A percentile compares a stretch with the other conserved stretches of the same genome.
phyloP scores from a whole-genome alignment of 1,284 basidiomycete genomes.

The Leccinum griseonigrum region DNA sequence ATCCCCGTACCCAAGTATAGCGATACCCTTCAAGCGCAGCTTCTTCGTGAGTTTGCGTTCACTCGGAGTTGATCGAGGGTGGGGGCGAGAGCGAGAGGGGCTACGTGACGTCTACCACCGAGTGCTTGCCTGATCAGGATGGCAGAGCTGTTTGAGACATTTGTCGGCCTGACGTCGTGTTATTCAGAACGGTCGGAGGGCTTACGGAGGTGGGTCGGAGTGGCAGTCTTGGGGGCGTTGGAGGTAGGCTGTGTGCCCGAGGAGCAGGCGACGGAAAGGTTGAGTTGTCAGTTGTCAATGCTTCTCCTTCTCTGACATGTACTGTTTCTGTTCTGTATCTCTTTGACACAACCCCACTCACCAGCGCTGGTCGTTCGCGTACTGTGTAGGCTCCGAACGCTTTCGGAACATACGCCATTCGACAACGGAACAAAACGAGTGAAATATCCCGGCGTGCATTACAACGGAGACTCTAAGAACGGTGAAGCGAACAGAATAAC shows the following conservation, averaged over 20 bases:
- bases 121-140: conserved; percentile 63
- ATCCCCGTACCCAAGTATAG: too few species aligned
- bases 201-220: conserved; percentile 70
- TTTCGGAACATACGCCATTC: conserved; percentile 82
- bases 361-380: conserved; percentile 81
- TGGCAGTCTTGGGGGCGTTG: conserved; percentile 76
- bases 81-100: conserved; percentile 46
- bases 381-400: conserved; percentile 80
- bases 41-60: conserved; percentile 69
- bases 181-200: conserved; percentile 71
- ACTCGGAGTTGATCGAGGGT: conserved; percentile 56
- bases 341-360: not conserved
- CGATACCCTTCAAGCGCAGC: conserved; percentile 45
- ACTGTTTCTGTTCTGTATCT: too few species aligned
- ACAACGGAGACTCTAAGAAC: too few species aligned
- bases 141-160: conserved; percentile 61
- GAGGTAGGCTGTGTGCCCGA: conserved; percentile 68
- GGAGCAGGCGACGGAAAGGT: conserved; percentile 68
- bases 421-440: conserved; percentile 26
- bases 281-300: conserved; percentile 52
- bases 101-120: conserved; percentile 57
- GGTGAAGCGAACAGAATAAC: too few species aligned
- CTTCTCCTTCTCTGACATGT: not conserved
- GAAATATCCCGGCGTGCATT: too few species aligned
- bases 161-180: conserved; percentile 64